Base-by-base conservation (phyloP, 2,329 filamentous ascomycete species). In the Sporothrix pseudoabietina region DNA sequence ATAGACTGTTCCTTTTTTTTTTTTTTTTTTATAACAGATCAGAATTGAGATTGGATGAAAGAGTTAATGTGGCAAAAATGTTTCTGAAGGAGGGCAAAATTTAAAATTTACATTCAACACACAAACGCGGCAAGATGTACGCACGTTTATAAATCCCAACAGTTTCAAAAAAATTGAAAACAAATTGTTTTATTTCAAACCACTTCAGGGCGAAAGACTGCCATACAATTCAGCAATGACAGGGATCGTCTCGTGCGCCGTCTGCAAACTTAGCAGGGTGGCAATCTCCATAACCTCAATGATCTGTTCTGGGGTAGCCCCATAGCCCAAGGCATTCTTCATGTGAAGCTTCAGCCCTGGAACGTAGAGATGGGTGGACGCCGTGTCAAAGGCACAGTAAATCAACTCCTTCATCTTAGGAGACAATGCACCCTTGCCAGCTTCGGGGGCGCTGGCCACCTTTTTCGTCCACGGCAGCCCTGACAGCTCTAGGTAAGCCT, bases 271-370 rank as follows among this genome's bases (percentile, higher is more conserved):
- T n/a, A 69, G 12, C 41, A 69, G 30, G 12, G 65, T 69, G 6
- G 65, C 65, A 52, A 69, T 69, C 30, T 69, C 65, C 65, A 69
- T 52, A 1, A 69, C 65, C 41, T 69, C 65, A 4, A 69, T 14
- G 14, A 69, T 69, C 65, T 69, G 44, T 14, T 2, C n/a, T 0
- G 65, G 65, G 6, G 65, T 54, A 1, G 65, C 65, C 1, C 65
- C 65, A 19, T 69, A 69, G 4, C 65, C 65, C 44, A 69, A 12
- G 5, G 65, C 65, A 16, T 69, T 69, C 16, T 69, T 69, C 65
- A 69, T 69, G 12, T 69, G 65, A 1, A 69, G 65, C 47, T 69
- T 69, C 44, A 69, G 44, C 8, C 65, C 55, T 22, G 44, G 44
- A 1, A 54, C 65, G 30, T 69, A 69, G 26, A 69, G 47, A 35